Evolutionary conservation across 208 protist species (phyloP).

Genomic region (Leishmania arabica): DNA sequence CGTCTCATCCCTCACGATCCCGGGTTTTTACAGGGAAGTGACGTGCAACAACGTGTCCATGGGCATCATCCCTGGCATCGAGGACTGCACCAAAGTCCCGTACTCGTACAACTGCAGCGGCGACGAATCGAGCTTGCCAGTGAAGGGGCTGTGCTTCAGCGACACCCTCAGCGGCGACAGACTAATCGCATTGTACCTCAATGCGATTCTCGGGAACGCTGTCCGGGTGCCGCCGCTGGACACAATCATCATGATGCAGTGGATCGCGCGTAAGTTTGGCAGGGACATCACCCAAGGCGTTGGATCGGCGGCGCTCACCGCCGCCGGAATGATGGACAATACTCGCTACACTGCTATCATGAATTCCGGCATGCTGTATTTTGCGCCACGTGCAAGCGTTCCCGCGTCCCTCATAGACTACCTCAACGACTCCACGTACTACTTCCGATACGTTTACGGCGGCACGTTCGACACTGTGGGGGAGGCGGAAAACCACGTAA

Average conservation of each 20-base stretch:
- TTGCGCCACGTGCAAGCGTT: slow-evolving; percentile 30
- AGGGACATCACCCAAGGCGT: not conserved
- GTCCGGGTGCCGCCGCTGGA: slow-evolving; percentile 39
- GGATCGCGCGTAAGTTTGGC: slow-evolving; percentile 41
- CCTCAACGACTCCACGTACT: slow-evolving; percentile 27
- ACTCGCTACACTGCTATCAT: slow-evolving; percentile 38
- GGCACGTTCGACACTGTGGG: slow-evolving; percentile 40
- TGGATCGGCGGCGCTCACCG: slow-evolving; percentile 22
- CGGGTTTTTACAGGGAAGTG: slow-evolving; percentile 17
- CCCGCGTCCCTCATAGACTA: slow-evolving; percentile 35
- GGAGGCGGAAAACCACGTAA: slow-evolving; percentile 34
- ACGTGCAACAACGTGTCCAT: slow-evolving; percentile 33
- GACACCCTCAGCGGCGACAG: not conserved
- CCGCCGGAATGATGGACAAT: slow-evolving; percentile 24
- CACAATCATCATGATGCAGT: slow-evolving; percentile 54
- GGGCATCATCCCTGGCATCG: slow-evolving; percentile 24
- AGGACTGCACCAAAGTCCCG: slow-evolving; percentile 3
- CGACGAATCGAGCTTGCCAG: slow-evolving; percentile 41
- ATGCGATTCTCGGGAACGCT: slow-evolving; percentile 27
- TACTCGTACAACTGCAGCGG: slow-evolving; percentile 34
- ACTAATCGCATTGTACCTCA: slow-evolving; percentile 24
- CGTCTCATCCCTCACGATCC: slow-evolving; percentile 17
- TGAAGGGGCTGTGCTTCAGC: slow-evolving; percentile 41
- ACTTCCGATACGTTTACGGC: slow-evolving; percentile 51
- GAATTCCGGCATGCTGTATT: slow-evolving; percentile 49